Base-by-base conservation (phyloP, 106 monocot species). In the Acanthochlamys bracteata region DNA sequence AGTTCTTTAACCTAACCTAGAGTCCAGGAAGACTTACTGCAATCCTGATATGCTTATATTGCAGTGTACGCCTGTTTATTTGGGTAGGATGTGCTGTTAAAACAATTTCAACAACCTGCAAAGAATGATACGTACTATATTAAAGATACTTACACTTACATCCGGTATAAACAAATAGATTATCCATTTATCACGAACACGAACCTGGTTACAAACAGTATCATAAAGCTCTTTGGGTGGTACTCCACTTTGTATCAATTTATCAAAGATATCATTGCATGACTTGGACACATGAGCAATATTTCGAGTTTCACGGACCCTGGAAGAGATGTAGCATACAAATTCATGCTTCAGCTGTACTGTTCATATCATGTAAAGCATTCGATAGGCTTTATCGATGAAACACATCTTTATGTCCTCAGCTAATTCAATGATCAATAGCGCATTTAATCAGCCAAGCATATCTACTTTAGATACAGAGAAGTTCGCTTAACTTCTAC, bases 71-170 rank as follows among this genome's bases (percentile, higher is more conserved):
- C 57, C 93, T 76, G 69, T 93, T 93, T 74, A 93, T 93, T 83
- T 93, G 93, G 33, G 93, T 93, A 20, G 93, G 93, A 89, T 93
- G 93, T 33, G 93, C 93, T 24, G 93, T 93, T 33, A 93, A 56
- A 61, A 93, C 93, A 72, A 93, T 93, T 74, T 89, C 93, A 78
- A 93, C 83, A 66, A 71, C 93, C 93, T 93, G 82, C 33, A 40
- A 41, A 45, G 10, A 7, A 45, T n/a, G n/a, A n/a, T n/a, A n/a
- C n/a, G n/a, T n/a, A n/a, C n/a, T n/a, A n/a, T n/a, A n/a, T n/a
- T n/a, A n/a, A n/a, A n/a, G n/a, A n/a, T n/a, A n/a, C n/a, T n/a
- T n/a, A n/a, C n/a, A n/a, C n/a, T n/a, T 15, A 21, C 25, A 61
- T 21, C 23, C 40, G 16, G 17, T 46, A 52, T 45, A 53, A 16